Conservation (phyloP, 1,139 yeast genomes). For the Taiozyma sp. region DNA sequence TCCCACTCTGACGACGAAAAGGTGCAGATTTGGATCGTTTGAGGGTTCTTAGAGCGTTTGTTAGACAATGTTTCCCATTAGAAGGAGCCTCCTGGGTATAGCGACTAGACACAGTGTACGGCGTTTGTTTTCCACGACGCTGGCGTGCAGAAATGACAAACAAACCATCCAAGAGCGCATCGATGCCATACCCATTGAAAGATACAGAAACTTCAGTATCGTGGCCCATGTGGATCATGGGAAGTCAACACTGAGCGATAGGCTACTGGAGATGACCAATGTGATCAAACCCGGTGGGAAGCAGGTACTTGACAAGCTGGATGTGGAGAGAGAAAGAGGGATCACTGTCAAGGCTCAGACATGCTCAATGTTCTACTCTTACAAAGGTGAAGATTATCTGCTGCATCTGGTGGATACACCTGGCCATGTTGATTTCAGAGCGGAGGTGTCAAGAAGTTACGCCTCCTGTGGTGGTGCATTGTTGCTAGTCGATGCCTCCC, state of each 20-base stretch:
- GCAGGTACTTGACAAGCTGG: conserved; percentile 88
- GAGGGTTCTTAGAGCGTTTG: neutral
- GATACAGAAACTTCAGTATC: conserved; percentile 86
- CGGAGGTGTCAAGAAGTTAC: conserved; percentile 89
- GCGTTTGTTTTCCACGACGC: neutral
- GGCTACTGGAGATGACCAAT: conserved; percentile 82
- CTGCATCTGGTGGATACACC: conserved; percentile 95
- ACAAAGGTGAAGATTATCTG: conserved; percentile 69
- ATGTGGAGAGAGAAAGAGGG: conserved; percentile 93
- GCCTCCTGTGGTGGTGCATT: conserved; percentile 97
- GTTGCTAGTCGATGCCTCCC: conserved; percentile 87
- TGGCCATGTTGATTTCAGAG: conserved; percentile 94
- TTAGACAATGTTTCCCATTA: neutral
- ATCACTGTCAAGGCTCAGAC: conserved; percentile 97
- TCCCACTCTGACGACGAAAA: neutral
- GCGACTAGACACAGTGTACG: neutral
- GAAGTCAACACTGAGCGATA: conserved; percentile 85
- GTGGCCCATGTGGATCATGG: conserved; percentile 99
- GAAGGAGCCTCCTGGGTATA: neutral
- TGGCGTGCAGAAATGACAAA: neutral
- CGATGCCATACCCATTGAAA: conserved; percentile 68
- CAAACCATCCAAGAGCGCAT: conserved; percentile 44
- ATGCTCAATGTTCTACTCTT: conserved; percentile 82
- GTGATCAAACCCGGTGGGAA: conserved; percentile 78
- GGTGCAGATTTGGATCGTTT: neutral